A percentile compares a stretch with the other conserved stretches of the same genome.
phyloP scores from a whole-genome alignment of 768 basidiomycete species.

The Cystofilobasidium macerans region DNA sequence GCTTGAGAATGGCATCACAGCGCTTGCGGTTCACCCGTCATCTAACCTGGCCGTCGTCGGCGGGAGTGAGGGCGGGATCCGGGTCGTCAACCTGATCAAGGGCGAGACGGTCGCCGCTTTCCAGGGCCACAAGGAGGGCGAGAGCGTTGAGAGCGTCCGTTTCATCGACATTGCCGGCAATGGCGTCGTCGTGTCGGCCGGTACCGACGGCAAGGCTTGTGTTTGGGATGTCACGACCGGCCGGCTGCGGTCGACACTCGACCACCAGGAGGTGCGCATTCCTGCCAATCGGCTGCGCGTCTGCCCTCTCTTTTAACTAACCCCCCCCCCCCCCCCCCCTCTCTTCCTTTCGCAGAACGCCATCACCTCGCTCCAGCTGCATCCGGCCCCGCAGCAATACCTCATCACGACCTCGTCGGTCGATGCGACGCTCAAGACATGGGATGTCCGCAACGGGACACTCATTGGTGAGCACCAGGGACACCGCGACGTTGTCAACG shows the following conservation, averaged over 20 bases:
- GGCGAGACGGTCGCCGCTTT: slow-evolving; percentile 69
- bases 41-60: slow-evolving; percentile 88
- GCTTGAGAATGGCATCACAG: slow-evolving; percentile 67
- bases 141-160: slow-evolving; percentile 74
- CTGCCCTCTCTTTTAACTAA: neutral
- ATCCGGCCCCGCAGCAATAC: slow-evolving; percentile 63
- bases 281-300: neutral
- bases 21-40: slow-evolving; percentile 69
- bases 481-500: slow-evolving; percentile 65
- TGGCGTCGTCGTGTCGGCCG: slow-evolving; percentile 66
- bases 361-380: slow-evolving; percentile 64
- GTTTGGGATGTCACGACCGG: slow-evolving; percentile 90
- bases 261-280: slow-evolving; percentile 53
- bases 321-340: neutral
- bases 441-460: slow-evolving; percentile 79
- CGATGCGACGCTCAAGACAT: slow-evolving; percentile 74
- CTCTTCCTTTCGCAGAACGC: slow-evolving; percentile 53
- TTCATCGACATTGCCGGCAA: slow-evolving; percentile 63
- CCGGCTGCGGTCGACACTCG: slow-evolving; percentile 65
- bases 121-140: slow-evolving; percentile 70
- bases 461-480: slow-evolving; percentile 71
- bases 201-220: slow-evolving; percentile 84
- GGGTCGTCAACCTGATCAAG: slow-evolving; percentile 74
- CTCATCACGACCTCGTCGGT: slow-evolving; percentile 76
- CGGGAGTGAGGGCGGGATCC: slow-evolving; percentile 69